These are phyloP conservation scores for Bassia scoparia DNA, from an alignment of 148 eudicot species.

Conservation along the genomic window DNA sequence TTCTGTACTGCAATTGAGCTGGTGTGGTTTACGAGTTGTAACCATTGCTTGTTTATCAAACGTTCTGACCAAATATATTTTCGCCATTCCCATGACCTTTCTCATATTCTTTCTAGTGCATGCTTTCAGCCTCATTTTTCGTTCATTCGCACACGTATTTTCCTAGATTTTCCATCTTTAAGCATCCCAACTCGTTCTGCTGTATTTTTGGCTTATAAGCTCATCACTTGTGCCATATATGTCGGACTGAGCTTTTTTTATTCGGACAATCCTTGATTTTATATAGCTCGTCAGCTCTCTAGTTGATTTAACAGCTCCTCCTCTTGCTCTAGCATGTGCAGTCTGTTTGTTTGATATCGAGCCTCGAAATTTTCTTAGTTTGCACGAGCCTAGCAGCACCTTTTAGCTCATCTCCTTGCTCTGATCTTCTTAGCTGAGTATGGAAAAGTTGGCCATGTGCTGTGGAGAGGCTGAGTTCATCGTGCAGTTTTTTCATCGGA, in stretches of 20 bases:
- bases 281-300: conserved; percentile 14
- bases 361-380: conserved; percentile 23
- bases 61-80: too few species aligned
- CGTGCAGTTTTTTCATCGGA: conserved; percentile 15
- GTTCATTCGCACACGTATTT: too few species aligned
- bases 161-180: too few species aligned
- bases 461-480: conserved; percentile 18
- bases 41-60: too few species aligned
- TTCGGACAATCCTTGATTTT: conserved; percentile 10
- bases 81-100: too few species aligned
- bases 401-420: conserved; percentile 19
- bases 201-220: conserved; percentile 11
- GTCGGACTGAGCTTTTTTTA: conserved; percentile 11
- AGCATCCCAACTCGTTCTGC: conserved; percentile 17
- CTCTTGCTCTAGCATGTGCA: conserved; percentile 10
- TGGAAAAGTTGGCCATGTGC: conserved; percentile 15
- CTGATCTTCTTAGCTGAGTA: conserved; percentile 14
- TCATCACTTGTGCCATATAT: conserved; percentile 12
- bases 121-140: too few species aligned
- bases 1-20: too few species aligned
- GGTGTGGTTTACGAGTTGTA: too few species aligned
- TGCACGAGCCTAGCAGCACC: conserved; percentile 26
- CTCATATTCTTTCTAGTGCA: too few species aligned
- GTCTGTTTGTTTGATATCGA: conserved; percentile 3
- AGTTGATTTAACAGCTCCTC: conserved; percentile 26